Percentiles rank a stretch among this genome's conserved stretches.
These are phyloP conservation scores for Diplocarpon mali DNA, from an alignment of 2,329 filamentous ascomycete species.

Conservation along the genomic window DNA sequence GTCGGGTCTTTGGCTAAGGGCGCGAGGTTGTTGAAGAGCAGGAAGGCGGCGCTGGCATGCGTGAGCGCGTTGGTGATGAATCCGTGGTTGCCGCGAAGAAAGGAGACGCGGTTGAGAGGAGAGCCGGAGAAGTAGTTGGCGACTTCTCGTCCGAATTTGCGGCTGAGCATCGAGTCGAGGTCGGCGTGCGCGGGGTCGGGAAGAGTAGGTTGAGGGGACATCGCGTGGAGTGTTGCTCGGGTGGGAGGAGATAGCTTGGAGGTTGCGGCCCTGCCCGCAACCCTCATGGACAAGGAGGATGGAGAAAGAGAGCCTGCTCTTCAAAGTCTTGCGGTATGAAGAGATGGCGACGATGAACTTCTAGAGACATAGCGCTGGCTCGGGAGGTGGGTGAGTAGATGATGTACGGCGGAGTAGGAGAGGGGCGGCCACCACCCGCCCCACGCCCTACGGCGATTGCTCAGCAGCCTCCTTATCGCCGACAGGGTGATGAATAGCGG, in stretches of 20 bases:
- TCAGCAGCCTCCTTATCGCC: not conserved
- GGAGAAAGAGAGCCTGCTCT: not conserved
- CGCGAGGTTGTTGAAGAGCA: constrained; percentile 69
- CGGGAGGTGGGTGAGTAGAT: too few species aligned
- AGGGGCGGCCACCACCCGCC: too few species aligned
- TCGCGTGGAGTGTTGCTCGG: constrained; percentile 6
- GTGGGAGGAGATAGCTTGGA: not conserved
- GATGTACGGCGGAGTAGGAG: too few species aligned
- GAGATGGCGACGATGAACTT: not conserved
- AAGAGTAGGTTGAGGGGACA: constrained; percentile 25
- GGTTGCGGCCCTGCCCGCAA: not conserved
- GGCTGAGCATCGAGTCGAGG: constrained; percentile 48
- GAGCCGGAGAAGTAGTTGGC: constrained; percentile 78
- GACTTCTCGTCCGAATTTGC: constrained; percentile 68
- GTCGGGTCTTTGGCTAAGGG: constrained; percentile 54
- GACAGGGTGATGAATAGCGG: not conserved
- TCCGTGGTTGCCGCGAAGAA: constrained; percentile 58
- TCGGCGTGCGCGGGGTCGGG: constrained; percentile 24
- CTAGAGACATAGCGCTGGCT: not conserved
- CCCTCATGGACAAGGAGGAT: not conserved
- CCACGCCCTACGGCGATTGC: not conserved
- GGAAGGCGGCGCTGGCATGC: constrained; percentile 56
- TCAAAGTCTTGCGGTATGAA: too few species aligned
- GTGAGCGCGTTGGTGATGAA: constrained; percentile 59
- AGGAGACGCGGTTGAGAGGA: constrained; percentile 68